These are phyloP conservation scores for Coleophoma cylindrospora DNA, from an alignment of 2,329 filamentous ascomycete species.

Conservation along the genomic window DNA sequence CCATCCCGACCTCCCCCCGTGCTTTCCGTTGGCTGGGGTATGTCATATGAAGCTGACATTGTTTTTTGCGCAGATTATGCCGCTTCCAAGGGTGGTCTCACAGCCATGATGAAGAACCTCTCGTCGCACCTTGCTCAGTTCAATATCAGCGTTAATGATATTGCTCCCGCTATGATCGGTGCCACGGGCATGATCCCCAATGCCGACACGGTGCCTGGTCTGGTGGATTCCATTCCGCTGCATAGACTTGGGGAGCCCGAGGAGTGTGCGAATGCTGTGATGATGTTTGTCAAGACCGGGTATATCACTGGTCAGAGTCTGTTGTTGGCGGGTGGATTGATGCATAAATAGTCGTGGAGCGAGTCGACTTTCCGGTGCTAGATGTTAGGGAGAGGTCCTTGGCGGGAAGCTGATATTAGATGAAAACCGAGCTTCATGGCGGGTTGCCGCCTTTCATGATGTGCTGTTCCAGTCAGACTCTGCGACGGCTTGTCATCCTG, in stretches of 20 bases:
- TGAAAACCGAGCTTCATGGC: too few species aligned
- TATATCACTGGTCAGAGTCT: slow-evolving; percentile 42
- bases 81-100: slow-evolving; percentile 37
- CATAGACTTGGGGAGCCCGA: slow-evolving; percentile 37
- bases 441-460: too few species aligned
- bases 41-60: too few species aligned
- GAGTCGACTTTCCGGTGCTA: too few species aligned
- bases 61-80: slow-evolving; percentile 9
- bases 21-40: too few species aligned
- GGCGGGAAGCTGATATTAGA: too few species aligned
- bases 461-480: too few species aligned
- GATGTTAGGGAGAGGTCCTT: too few species aligned
- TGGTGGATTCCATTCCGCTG: slow-evolving; percentile 32
- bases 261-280: slow-evolving; percentile 40
- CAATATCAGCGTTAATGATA: slow-evolving; percentile 41
- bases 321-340: slow-evolving; percentile 33
- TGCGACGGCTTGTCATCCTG: too few species aligned
- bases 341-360: too few species aligned
- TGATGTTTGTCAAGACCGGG: slow-evolving; percentile 39
- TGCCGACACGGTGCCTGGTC: slow-evolving; percentile 19
- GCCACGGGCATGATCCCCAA: slow-evolving; percentile 37
- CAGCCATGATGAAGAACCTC: slow-evolving; percentile 41
- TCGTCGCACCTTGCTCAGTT: slow-evolving; percentile 34
- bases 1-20: too few species aligned
- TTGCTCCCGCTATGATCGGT: slow-evolving; percentile 41